Evolutionary conservation across 78 protist species (phyloP).

Genomic region (Speleostelium caveatum): DNA sequence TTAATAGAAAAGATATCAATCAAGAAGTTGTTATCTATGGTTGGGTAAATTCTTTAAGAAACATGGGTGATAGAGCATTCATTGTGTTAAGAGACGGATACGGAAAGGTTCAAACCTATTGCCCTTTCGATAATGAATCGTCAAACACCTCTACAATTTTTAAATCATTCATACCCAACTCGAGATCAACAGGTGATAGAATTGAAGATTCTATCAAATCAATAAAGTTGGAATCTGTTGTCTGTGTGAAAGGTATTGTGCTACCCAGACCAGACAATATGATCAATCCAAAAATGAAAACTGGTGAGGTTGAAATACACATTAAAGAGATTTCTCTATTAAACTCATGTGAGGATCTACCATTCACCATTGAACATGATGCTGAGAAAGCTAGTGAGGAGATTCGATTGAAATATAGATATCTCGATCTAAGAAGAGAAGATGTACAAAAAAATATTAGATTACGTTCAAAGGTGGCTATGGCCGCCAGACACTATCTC

Average conservation of each 20-base stretch:
- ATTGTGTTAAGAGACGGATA: slow-evolving; percentile 60
- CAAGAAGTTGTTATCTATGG: slow-evolving; percentile 34
- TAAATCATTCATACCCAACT: slow-evolving; percentile 6
- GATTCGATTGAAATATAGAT: slow-evolving; percentile 83
- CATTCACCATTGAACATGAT: slow-evolving; percentile 65
- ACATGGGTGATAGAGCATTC: slow-evolving; percentile 34
- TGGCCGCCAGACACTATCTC: slow-evolving; percentile 40
- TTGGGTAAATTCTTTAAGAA: slow-evolving; percentile 53
- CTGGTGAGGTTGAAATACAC: slow-evolving; percentile 54
- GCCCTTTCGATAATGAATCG: neutral
- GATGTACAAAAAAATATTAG: slow-evolving; percentile 69
- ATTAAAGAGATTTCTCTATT: neutral
- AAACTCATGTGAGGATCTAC: slow-evolving; percentile 38
- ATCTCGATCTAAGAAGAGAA: slow-evolving; percentile 86
- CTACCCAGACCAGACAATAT: slow-evolving; percentile 27
- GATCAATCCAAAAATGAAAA: slow-evolving; percentile 16
- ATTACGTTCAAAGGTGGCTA: slow-evolving; percentile 45
- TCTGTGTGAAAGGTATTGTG: slow-evolving; percentile 13
- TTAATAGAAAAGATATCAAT: slow-evolving; percentile 29
- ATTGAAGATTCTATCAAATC: slow-evolving; percentile 22
- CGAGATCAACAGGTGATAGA: neutral
- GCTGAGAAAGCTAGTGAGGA: slow-evolving; percentile 31
- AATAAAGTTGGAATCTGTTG: slow-evolving; percentile 26
- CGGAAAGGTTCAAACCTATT: slow-evolving; percentile 45
- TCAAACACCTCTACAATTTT: no score